phyloP scores from a whole-genome alignment of 2,329 filamentous ascomycete species.

The Fonsecaea multimorphosa region DNA sequence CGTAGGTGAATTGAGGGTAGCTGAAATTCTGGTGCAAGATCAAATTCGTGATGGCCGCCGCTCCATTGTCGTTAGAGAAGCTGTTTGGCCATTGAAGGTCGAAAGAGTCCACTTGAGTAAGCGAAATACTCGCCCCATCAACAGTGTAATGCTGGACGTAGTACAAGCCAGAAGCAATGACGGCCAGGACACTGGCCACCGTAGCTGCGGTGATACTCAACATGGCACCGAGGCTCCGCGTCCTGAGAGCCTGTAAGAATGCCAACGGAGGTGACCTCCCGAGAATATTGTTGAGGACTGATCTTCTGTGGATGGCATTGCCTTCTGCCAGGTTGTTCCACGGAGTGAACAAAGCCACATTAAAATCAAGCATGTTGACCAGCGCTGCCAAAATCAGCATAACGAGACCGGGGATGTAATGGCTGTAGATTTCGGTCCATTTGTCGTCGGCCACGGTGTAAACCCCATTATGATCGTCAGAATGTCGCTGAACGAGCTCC shows the following conservation, averaged over 20 bases:
- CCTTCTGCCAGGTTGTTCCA: conserved; percentile 34
- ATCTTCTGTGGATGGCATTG: conserved; percentile 31
- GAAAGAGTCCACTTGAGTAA: conserved; percentile 43
- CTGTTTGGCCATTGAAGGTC: conserved; percentile 37
- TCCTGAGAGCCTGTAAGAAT: conserved; percentile 31
- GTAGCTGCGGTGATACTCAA: conserved; percentile 38
- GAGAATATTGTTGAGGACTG: conserved; percentile 37
- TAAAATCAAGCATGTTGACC: conserved; percentile 40
- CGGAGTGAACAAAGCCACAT: conserved; percentile 37
- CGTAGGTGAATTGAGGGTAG: conserved; percentile 37
- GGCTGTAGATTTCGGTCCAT: conserved; percentile 41
- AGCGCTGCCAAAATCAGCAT: conserved; percentile 37
- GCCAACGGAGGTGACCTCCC: conserved; percentile 34
- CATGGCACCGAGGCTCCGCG: conserved; percentile 37
- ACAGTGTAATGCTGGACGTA: conserved; percentile 39
- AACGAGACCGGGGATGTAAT: conserved; percentile 42
- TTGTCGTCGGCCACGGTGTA: conserved; percentile 35
- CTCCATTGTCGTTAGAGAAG: conserved; percentile 36
- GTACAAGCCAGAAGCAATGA: conserved; percentile 44
- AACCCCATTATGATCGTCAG: conserved; percentile 41
- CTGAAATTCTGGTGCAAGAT: conserved; percentile 37
- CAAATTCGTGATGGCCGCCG: conserved; percentile 33
- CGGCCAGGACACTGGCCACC: conserved; percentile 38
- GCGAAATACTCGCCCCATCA: conserved; percentile 35
- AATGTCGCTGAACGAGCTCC: conserved; percentile 35